phyloP scores from a whole-genome alignment of 495 filamentous ascomycete genomes.

The Chaetomidium leptoderma region DNA sequence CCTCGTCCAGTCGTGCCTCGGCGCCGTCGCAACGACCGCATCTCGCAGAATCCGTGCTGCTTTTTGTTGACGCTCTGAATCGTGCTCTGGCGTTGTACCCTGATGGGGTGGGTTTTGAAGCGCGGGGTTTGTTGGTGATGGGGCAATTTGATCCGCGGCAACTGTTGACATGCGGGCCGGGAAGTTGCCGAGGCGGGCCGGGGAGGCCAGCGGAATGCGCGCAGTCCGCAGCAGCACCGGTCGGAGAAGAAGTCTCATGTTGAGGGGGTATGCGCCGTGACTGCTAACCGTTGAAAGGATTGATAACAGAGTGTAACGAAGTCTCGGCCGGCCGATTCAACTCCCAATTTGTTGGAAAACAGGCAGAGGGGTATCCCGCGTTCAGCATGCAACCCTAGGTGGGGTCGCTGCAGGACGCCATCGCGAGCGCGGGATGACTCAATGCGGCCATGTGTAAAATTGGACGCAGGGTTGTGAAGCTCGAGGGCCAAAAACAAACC shows the following conservation, averaged over 20 bases:
- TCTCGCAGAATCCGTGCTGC: constrained; percentile 27
- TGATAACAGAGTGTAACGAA: not conserved
- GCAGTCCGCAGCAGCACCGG: not conserved
- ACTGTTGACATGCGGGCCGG: constrained; percentile 5
- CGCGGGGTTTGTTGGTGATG: not conserved
- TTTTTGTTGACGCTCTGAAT: constrained; percentile 9
- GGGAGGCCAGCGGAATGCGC: not conserved
- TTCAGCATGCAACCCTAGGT: constrained; percentile 10
- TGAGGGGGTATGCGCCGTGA: not conserved
- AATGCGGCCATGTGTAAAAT: not conserved
- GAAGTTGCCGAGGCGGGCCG: constrained; percentile 1
- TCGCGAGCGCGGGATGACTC: constrained; percentile 3
- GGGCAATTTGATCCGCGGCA: not conserved
- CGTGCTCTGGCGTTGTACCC: not conserved
- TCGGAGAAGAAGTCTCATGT: constrained; percentile 4
- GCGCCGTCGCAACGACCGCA: constrained; percentile 53
- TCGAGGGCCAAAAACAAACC: not conserved
- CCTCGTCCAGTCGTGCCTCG: constrained; percentile 69
- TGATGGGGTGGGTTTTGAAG: not conserved
- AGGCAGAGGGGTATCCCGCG: constrained; percentile 6
- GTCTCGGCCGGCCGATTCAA: not conserved
- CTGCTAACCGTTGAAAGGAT: not conserved
- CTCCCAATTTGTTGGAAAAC: constrained; percentile 13
- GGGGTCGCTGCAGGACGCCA: constrained; percentile 4
- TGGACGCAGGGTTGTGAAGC: not conserved